These are phyloP conservation scores for Colletotrichum gigasporum DNA, from an alignment of 2,329 filamentous ascomycete species.

Conservation along the genomic window DNA sequence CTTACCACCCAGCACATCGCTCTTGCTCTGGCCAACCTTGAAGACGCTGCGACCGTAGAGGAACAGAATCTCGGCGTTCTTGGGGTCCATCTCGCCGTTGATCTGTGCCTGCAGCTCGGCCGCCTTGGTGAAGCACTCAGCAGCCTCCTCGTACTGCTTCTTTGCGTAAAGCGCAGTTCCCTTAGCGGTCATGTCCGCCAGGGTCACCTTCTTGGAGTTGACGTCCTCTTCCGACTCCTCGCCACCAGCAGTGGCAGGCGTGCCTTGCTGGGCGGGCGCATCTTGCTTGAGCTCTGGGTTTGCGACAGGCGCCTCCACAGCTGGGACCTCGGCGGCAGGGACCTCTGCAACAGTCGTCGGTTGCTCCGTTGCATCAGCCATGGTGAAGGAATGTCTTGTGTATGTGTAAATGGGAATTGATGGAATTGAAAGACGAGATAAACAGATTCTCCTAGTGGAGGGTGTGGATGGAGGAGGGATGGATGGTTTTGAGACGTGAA, in stretches of 20 bases:
- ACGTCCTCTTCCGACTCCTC: constrained; percentile 50
- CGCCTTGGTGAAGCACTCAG: constrained; percentile 88
- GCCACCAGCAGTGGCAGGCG: constrained; percentile 14
- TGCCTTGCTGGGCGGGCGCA: constrained; percentile 24
- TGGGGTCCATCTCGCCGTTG: constrained; percentile 89
- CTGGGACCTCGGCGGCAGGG: constrained; percentile 13
- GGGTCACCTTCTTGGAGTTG: constrained; percentile 68
- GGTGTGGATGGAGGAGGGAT: constrained; percentile 6
- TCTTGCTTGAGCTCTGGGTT: constrained; percentile 28
- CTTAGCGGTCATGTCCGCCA: constrained; percentile 81
- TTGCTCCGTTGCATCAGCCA: constrained; percentile 43
- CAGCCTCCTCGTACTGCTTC: constrained; percentile 86
- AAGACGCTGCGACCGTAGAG: constrained; percentile 94
- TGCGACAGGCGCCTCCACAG: constrained; percentile 36
- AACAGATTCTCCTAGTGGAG: neutral
- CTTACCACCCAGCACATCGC: constrained; percentile 89
- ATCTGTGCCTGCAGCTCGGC: constrained; percentile 89
- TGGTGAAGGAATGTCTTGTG: constrained; percentile 16
- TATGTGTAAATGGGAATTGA: neutral
- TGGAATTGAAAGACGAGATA: neutral
- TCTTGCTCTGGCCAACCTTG: constrained; percentile 92
- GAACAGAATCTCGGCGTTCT: constrained; percentile 94
- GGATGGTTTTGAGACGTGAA: neutral
- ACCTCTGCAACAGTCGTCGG: constrained; percentile 33
- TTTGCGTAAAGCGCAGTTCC: constrained; percentile 87